These are phyloP conservation scores for Metschnikowia rubicola DNA, from an alignment of 805 yeast species.

Conservation along the genomic window DNA sequence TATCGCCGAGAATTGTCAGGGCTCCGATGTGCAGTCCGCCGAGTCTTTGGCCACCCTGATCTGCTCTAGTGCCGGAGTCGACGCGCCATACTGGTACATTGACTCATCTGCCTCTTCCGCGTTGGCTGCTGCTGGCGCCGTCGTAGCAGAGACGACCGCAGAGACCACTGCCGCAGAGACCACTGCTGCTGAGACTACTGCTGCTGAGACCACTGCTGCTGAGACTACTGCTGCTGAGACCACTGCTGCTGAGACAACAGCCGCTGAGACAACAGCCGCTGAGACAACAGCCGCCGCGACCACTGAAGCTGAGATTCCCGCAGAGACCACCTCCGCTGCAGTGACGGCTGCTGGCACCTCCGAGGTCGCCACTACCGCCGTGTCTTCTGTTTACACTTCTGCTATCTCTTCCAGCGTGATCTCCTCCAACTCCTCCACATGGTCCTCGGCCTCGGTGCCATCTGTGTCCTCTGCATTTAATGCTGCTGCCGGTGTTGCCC, in stretches of 20 bases:
- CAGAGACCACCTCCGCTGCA: conserved; percentile 6
- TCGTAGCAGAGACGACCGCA: not conserved
- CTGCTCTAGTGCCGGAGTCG: conserved; percentile 35
- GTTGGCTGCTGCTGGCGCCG: conserved; percentile 25
- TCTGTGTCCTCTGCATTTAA: conserved; percentile 10
- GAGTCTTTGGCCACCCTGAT: conserved; percentile 29
- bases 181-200: conserved; percentile 14
- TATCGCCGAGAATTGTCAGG: conserved; percentile 24
- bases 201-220: conserved; percentile 1
- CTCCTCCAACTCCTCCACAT: not conserved
- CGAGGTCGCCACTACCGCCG: conserved; percentile 1
- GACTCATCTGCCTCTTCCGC: conserved; percentile 23
- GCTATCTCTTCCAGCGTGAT: conserved; percentile 5
- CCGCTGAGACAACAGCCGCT: conserved; percentile 2
- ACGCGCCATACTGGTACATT: conserved; percentile 32
- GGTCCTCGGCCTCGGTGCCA: conserved; percentile 6
- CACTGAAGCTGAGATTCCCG: conserved; percentile 4
- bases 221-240: conserved; percentile 1
- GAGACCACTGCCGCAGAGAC: conserved; percentile 10
- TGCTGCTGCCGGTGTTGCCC: conserved; percentile 15
- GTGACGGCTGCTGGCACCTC: conserved; percentile 6
- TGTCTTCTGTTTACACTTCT: conserved; percentile 6
- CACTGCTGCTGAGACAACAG: not conserved
- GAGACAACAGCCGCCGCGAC: conserved; percentile 4
- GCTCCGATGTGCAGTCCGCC: conserved; percentile 28